These are phyloP conservation scores for Scytalidium sp. DNA, from an alignment of 2,329 filamentous ascomycete genomes.

Conservation along the genomic window DNA sequence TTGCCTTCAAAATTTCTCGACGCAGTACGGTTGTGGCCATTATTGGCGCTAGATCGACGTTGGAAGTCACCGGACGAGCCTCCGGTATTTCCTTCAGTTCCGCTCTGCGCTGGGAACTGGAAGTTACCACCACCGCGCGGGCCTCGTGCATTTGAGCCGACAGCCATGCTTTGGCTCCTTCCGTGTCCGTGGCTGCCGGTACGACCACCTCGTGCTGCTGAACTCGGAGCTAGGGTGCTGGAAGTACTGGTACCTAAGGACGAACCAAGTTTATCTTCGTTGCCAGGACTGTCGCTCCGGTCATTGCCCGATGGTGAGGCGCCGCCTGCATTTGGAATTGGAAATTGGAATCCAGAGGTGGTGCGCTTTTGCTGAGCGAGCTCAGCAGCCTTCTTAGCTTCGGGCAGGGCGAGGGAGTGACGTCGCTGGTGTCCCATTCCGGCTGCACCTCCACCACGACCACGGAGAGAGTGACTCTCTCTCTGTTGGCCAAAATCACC, in stretches of 20 bases:
- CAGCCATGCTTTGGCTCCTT: conserved; percentile 89
- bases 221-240: conserved; percentile 11
- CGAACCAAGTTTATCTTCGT: conserved; percentile 18
- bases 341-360: conserved; percentile 92
- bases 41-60: conserved; percentile 63
- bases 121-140: conserved; percentile 69
- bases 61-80: conserved; percentile 58
- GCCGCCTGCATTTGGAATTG: conserved; percentile 66
- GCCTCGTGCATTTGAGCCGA: conserved; percentile 67
- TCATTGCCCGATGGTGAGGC: conserved; percentile 56
- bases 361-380: conserved; percentile 95
- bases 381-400: conserved; percentile 97
- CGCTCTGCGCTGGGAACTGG: conserved; percentile 59
- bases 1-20: conserved; percentile 98
- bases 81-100: conserved; percentile 45
- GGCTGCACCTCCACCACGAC: conserved; percentile 63
- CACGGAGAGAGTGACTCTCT: conserved; percentile 66
- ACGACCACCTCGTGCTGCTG: conserved; percentile 46
- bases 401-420: conserved; percentile 90
- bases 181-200: conserved; percentile 53
- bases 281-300: conserved; percentile 16
- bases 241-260: conserved; percentile 15
- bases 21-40: conserved; percentile 72
- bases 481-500: conserved; percentile 63
- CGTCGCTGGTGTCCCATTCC: conserved; percentile 84